phyloP scores from a whole-genome alignment of 1,284 basidiomycete genomes.

The Cryptococcus wingfieldii region DNA sequence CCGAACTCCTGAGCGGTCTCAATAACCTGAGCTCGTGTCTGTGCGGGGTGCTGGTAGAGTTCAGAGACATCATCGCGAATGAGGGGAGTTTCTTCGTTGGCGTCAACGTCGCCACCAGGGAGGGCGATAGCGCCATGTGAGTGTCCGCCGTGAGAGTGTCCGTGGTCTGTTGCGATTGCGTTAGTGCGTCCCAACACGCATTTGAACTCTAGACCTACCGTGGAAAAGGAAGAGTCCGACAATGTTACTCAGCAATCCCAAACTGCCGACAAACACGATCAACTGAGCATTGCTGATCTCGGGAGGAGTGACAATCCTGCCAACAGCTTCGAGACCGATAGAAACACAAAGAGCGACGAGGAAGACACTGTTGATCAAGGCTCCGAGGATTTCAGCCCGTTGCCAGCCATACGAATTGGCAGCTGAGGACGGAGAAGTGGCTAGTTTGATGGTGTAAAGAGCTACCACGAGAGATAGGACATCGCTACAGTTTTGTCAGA shows the following conservation, averaged over 20 bases:
- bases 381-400: slow-evolving; percentile 95
- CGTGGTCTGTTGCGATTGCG: slow-evolving; percentile 57
- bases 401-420: slow-evolving; percentile 66
- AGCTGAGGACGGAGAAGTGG: slow-evolving; percentile 38
- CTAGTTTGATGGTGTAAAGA: slow-evolving; percentile 90
- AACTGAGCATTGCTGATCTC: slow-evolving; percentile 85
- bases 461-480: slow-evolving; percentile 93
- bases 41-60: slow-evolving; percentile 66
- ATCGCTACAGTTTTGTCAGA: slow-evolving; percentile 58
- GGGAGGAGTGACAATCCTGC: slow-evolving; percentile 79
- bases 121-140: slow-evolving; percentile 27
- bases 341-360: slow-evolving; percentile 93
- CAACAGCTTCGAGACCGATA: slow-evolving; percentile 87
- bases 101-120: slow-evolving; percentile 19
- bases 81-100: slow-evolving; percentile 17
- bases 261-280: slow-evolving; percentile 82
- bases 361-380: slow-evolving; percentile 94
- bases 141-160: slow-evolving; percentile 56
- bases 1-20: slow-evolving; percentile 79
- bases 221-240: slow-evolving; percentile 94
- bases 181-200: neutral
- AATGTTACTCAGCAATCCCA: slow-evolving; percentile 87
- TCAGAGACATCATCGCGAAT: slow-evolving; percentile 36
- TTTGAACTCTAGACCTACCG: slow-evolving; percentile 55
- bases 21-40: slow-evolving; percentile 80